These are phyloP conservation scores for Afroboletus lepidellus DNA, from an alignment of 1,284 basidiomycete species.

Conservation along the genomic window DNA sequence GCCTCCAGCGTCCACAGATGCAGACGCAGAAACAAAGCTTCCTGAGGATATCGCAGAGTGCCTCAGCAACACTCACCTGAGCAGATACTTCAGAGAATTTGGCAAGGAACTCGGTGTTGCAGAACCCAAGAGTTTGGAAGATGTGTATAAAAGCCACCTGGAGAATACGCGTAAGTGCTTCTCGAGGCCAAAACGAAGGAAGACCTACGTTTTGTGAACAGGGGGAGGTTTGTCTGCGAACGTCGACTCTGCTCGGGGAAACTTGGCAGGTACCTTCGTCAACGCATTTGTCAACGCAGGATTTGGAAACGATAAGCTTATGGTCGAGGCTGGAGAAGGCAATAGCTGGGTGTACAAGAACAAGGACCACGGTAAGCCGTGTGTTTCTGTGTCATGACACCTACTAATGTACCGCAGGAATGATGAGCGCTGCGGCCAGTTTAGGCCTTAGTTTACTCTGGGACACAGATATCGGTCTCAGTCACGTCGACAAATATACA, in stretches of 20 bases:
- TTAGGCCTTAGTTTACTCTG: conserved; percentile 92
- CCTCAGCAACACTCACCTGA: conserved; percentile 83
- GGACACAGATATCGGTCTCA: conserved; percentile 95
- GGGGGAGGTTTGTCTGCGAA: conserved; percentile 64
- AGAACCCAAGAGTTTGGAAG: conserved; percentile 91
- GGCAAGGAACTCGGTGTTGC: conserved; percentile 93
- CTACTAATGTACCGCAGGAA: conserved; percentile 51
- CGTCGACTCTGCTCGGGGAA: conserved; percentile 92
- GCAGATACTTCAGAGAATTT: conserved; percentile 84
- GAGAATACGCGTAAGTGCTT: conserved; percentile 76
- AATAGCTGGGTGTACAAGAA: conserved; percentile 99
- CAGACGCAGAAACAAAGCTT: conserved; percentile 64
- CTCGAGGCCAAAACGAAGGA: not conserved
- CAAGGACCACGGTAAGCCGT: conserved; percentile 84
- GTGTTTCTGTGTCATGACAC: conserved; percentile 1
- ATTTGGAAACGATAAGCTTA: conserved; percentile 98
- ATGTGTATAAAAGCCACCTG: conserved; percentile 97
- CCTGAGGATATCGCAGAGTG: conserved; percentile 85
- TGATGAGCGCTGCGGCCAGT: conserved; percentile 95
- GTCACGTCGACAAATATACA: conserved; percentile 97
- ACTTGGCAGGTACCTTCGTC: conserved; percentile 95
- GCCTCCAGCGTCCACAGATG: conserved; percentile 49
- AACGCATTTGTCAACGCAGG: conserved; percentile 99
- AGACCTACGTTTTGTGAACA: conserved; percentile 26
- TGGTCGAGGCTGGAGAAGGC: conserved; percentile 95